phyloP scores from a whole-genome alignment of 805 yeast species.

The Saturnispora diversa region DNA sequence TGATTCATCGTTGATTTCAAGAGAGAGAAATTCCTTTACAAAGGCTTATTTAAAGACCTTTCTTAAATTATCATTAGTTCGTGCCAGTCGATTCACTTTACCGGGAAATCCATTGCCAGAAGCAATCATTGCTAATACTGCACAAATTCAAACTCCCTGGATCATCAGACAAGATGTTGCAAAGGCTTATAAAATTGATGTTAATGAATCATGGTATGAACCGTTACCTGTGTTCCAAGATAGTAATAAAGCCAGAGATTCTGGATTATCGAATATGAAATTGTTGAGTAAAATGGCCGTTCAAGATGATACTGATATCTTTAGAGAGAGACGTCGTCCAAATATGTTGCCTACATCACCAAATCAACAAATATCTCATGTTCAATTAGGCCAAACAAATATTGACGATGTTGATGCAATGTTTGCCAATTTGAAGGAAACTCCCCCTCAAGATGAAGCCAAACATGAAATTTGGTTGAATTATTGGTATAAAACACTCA shows the following conservation, averaged over 20 bases:
- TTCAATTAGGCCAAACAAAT: slow-evolving; percentile 5
- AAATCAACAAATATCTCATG: background rate
- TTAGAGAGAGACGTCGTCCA: slow-evolving; percentile 16
- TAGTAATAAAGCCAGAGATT: background rate
- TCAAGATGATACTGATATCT: slow-evolving; percentile 9
- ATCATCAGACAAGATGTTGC: slow-evolving; percentile 76
- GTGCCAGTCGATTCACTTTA: slow-evolving; percentile 74
- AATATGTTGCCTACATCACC: slow-evolving; percentile 19
- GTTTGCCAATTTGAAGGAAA: slow-evolving; percentile 30
- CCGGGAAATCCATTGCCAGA: slow-evolving; percentile 9
- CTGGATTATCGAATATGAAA: background rate
- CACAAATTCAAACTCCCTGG: slow-evolving; percentile 60
- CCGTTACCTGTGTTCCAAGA: background rate
- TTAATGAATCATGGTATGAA: slow-evolving; percentile 25
- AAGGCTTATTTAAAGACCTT: slow-evolving; percentile 88
- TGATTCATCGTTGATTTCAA: slow-evolving; percentile 52
- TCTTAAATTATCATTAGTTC: slow-evolving; percentile 65
- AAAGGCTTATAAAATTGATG: slow-evolving; percentile 54
- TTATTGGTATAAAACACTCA: slow-evolving; percentile 44
- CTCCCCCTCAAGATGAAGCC: slow-evolving; percentile 29
- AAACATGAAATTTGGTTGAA: slow-evolving; percentile 44
- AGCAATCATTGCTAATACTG: slow-evolving; percentile 1
- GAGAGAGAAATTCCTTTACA: slow-evolving; percentile 84
- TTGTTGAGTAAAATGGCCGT: background rate
- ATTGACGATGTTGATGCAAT: slow-evolving; percentile 16